These are phyloP conservation scores for Entomophthora muscae DNA, from an alignment of 371 early-diverging fungal genomes.

Conservation along the genomic window DNA sequence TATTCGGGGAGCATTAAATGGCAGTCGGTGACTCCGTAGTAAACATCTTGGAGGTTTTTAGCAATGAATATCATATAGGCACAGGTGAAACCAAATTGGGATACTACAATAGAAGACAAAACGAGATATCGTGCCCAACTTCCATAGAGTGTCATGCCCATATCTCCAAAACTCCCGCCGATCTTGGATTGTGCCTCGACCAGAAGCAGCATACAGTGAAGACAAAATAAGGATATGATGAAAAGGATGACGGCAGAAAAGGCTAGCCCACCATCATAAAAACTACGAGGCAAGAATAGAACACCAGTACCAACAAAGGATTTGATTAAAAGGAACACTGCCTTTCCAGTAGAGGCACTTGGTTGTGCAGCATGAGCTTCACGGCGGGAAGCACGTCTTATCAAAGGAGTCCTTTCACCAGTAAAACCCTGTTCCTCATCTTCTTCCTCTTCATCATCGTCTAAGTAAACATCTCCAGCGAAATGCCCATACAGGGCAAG, in stretches of 20 bases:
- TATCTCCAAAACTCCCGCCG: conserved; percentile 52
- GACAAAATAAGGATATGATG: conserved; percentile 23
- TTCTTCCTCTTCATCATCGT: conserved; percentile 34
- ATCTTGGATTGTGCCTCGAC: conserved; percentile 24
- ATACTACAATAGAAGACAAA: conserved; percentile 36
- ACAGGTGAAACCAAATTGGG: conserved; percentile 41
- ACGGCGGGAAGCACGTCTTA: conserved; percentile 26
- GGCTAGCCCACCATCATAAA: conserved; percentile 31
- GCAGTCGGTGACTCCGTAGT: conserved; percentile 33
- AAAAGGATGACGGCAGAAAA: conserved; percentile 21
- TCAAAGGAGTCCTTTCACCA: conserved; percentile 14
- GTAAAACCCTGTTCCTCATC: conserved; percentile 10
- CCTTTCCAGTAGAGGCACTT: conserved; percentile 41
- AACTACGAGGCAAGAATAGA: conserved; percentile 32
- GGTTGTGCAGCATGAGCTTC: neutral
- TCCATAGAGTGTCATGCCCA: conserved; percentile 46
- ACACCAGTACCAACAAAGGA: conserved; percentile 60
- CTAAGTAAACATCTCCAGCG: conserved; percentile 78
- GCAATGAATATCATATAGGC: conserved; percentile 65
- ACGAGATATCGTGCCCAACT: conserved; percentile 33
- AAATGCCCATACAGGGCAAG: conserved; percentile 80
- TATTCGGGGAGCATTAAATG: conserved; percentile 14
- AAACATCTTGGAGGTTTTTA: conserved; percentile 41
- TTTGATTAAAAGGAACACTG: conserved; percentile 51
- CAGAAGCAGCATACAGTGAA: conserved; percentile 26